phyloP scores from a whole-genome alignment of 495 filamentous ascomycete species.

The Neurospora intermedia region DNA sequence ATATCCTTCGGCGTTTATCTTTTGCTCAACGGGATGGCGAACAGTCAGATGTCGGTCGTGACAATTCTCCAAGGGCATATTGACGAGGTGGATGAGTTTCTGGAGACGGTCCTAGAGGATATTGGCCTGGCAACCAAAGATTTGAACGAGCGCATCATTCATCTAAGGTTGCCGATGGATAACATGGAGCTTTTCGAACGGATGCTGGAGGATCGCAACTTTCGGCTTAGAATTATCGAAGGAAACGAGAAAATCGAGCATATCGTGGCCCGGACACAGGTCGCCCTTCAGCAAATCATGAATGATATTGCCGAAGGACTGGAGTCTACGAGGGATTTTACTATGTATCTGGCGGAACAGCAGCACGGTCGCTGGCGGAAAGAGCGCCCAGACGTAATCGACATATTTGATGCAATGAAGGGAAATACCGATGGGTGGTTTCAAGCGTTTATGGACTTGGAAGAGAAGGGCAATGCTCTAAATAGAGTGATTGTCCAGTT shows the following conservation, averaged over 20 bases:
- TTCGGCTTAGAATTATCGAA: conserved; percentile 67
- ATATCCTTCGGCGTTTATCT: conserved; percentile 91
- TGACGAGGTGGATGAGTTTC: conserved; percentile 83
- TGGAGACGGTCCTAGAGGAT: conserved; percentile 76
- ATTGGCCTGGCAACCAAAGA: conserved; percentile 71
- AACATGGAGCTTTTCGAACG: conserved; percentile 76
- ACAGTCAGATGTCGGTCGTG: conserved; percentile 76
- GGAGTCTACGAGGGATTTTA: conserved; percentile 64
- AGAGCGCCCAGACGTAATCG: conserved; percentile 39
- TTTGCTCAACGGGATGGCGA: conserved; percentile 73
- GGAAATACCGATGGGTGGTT: conserved; percentile 84
- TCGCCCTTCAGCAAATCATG: conserved; percentile 61
- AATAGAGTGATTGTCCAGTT: conserved; percentile 53
- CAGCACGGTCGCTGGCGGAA: conserved; percentile 46
- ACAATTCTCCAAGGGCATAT: conserved; percentile 87
- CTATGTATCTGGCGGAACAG: conserved; percentile 58
- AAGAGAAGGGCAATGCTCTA: conserved; percentile 51
- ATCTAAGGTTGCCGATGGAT: conserved; percentile 72
- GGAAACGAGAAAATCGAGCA: conserved; percentile 90
- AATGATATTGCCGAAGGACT: conserved; percentile 71
- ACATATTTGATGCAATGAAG: conserved; percentile 71
- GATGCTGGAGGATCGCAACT: conserved; percentile 77
- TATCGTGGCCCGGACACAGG: conserved; percentile 66
- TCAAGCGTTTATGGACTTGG: conserved; percentile 57
- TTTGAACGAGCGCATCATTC: conserved; percentile 59